Conservation (phyloP, 257 asterid species). For the Solanum gracilifrons region DNA sequence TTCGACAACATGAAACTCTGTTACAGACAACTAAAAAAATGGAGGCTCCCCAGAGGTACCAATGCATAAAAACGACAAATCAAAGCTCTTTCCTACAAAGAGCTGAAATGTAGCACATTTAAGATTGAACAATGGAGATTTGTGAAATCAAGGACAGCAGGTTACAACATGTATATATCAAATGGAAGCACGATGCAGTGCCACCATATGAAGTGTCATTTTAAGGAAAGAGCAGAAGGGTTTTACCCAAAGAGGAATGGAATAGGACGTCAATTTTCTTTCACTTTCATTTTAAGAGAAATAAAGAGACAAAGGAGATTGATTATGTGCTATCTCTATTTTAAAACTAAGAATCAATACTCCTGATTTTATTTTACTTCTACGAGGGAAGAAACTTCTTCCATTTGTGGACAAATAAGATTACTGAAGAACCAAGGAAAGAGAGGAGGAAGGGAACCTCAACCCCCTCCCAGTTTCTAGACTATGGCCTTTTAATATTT, state of each 20-base stretch:
- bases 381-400: not conserved
- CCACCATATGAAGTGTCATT: not conserved
- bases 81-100: not conserved
- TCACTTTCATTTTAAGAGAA: not conserved
- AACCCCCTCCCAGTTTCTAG: not conserved
- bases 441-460: not conserved
- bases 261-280: not conserved
- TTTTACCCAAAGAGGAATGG: not conserved
- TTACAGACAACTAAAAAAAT: not conserved
- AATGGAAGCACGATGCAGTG: not conserved
- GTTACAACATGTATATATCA: not conserved
- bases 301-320: not conserved
- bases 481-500: not conserved
- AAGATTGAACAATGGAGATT: not conserved
- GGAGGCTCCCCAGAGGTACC: not conserved
- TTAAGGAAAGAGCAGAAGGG: not conserved
- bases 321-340: not conserved
- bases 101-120: not conserved
- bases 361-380: not conserved
- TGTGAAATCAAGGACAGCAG: not conserved
- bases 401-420: not conserved
- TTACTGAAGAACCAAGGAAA: not conserved
- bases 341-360: not conserved
- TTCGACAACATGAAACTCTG: not conserved
- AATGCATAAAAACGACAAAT: not conserved